Percentiles rank a stretch among this genome's conserved stretches.
phyloP scores from a whole-genome alignment of 345 rosid species.

The Eucalyptus erythrocorys region DNA sequence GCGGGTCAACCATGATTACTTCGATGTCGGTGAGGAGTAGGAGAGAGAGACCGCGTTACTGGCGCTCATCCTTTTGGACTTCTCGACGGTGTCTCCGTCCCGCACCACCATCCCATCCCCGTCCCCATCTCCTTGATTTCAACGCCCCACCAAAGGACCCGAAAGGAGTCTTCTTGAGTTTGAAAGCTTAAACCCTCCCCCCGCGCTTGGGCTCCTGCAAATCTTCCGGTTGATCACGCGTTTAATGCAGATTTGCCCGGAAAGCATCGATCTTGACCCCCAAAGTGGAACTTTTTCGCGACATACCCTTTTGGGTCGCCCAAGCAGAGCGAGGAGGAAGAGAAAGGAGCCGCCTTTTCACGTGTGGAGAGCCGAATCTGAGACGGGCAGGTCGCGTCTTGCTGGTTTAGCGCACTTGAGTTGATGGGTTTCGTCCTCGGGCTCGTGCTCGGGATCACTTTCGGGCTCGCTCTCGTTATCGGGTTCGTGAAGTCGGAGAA shows the following conservation, averaged over 20 bases:
- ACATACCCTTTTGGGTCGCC: neutral
- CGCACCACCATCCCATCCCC: neutral
- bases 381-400: neutral
- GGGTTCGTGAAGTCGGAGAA: conserved; percentile 76
- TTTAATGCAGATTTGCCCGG: neutral
- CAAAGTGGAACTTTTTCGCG: neutral
- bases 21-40: neutral
- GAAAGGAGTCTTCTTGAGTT: neutral
- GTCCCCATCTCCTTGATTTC: neutral
- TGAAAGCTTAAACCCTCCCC: neutral
- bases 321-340: neutral
- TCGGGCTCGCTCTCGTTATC: conserved; percentile 59
- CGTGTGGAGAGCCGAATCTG: neutral
- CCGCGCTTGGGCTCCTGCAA: neutral
- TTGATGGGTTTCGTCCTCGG: conserved; percentile 63
- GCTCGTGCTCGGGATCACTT: conserved; percentile 44
- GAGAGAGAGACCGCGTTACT: neutral
- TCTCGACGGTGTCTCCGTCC: neutral
- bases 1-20: neutral
- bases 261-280: neutral
- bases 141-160: neutral
- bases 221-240: neutral
- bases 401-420: neutral
- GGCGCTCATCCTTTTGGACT: neutral
- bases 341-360: neutral